A percentile compares a stretch with the other conserved stretches of the same genome.
These are phyloP conservation scores for Fusarium sp. DNA, from an alignment of 2,329 filamentous ascomycete genomes.

Conservation along the genomic window DNA sequence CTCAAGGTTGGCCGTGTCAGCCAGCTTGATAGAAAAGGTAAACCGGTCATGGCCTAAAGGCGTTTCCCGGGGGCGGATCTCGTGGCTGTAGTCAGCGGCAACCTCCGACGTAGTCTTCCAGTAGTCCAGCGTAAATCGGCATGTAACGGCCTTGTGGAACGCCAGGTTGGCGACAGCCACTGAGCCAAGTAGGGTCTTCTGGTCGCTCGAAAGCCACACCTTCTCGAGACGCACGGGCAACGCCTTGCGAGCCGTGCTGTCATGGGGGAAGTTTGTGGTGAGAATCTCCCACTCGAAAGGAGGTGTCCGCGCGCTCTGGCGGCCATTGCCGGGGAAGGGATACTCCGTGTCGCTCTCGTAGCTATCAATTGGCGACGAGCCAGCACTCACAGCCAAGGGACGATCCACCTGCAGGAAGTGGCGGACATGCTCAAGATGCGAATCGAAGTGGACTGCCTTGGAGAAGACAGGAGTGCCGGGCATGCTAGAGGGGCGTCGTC, in stretches of 20 bases:
- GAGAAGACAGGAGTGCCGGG: slow-evolving; percentile 95
- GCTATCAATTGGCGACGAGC: slow-evolving; percentile 89
- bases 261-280: slow-evolving; percentile 83
- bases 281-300: slow-evolving; percentile 90
- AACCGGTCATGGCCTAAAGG: slow-evolving; percentile 87
- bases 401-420: slow-evolving; percentile 96
- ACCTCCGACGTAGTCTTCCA: slow-evolving; percentile 99
- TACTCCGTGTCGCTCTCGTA: slow-evolving; percentile 93
- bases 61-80: slow-evolving; percentile 78
- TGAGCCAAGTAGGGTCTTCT: slow-evolving; percentile 87
- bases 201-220: slow-evolving; percentile 89
- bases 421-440: slow-evolving; percentile 94
- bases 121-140: slow-evolving; percentile 95
- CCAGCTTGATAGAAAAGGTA: slow-evolving; percentile 93
- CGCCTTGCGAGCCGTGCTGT: slow-evolving; percentile 68
- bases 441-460: slow-evolving; percentile 99
- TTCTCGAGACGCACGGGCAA: slow-evolving; percentile 86
- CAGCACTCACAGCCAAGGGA: slow-evolving; percentile 95
- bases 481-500: slow-evolving; percentile 92
- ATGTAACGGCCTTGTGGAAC: slow-evolving; percentile 91
- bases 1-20: slow-evolving; percentile 92
- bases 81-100: slow-evolving; percentile 86
- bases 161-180: slow-evolving; percentile 90
- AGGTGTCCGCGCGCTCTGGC: slow-evolving; percentile 58
- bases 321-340: slow-evolving; percentile 77